Conservation (phyloP, 1,139 yeast genomes). For the Pichia sp. region DNA sequence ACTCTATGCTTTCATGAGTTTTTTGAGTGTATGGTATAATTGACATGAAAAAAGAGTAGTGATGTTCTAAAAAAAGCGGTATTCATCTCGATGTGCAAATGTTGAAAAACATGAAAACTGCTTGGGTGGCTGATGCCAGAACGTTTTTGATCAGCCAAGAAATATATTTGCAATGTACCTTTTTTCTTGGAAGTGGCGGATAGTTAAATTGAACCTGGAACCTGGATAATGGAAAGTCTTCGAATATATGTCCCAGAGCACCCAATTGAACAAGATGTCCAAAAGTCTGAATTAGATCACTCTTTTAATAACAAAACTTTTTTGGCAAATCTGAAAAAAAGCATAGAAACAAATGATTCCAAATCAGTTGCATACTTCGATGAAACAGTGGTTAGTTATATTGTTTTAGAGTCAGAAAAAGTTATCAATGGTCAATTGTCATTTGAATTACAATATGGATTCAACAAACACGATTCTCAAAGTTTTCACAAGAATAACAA, state of each 20-base stretch:
- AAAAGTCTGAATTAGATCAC: neutral
- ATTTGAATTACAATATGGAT: conserved; percentile 11
- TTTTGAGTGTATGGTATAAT: too few species aligned
- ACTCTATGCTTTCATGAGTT: too few species aligned
- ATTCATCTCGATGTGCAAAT: too few species aligned
- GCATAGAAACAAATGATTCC: neutral
- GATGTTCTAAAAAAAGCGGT: too few species aligned
- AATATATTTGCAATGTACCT: neutral
- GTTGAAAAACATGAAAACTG: too few species aligned
- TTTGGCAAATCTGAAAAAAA: neutral
- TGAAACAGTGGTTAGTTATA: conserved; percentile 16
- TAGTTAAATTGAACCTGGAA: too few species aligned
- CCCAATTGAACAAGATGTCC: neutral
- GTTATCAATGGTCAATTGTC: conserved; percentile 12
- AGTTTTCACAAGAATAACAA: neutral
- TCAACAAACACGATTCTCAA: neutral
- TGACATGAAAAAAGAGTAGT: too few species aligned
- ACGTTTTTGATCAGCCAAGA: neutral
- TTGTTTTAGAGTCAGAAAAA: conserved; percentile 9
- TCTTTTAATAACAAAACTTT: neutral
- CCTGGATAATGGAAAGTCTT: neutral
- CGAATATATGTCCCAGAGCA: neutral
- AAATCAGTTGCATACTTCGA: conserved; percentile 22
- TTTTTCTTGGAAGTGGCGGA: too few species aligned
- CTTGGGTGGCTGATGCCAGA: too few species aligned